phyloP scores from a whole-genome alignment of 148 eudicot species.

The Amaranthus cruentus region DNA sequence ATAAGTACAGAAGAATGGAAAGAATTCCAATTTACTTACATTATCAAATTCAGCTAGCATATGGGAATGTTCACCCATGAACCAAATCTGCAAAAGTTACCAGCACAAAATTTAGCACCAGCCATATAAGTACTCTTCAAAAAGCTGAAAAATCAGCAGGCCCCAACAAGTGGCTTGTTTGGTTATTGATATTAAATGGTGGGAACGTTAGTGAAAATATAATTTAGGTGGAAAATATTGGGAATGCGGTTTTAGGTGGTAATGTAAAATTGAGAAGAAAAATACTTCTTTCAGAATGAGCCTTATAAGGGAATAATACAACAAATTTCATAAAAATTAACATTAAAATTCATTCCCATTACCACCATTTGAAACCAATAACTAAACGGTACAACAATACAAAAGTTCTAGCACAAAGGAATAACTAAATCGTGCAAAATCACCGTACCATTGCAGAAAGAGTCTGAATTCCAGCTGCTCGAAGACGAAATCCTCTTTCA shows the following conservation, averaged over 20 bases:
- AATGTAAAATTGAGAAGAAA: too few relatives aligned
- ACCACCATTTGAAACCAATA: too few relatives aligned
- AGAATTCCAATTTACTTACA: conserved; percentile 46
- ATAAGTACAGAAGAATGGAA: not conserved
- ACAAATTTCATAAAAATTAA: too few relatives aligned
- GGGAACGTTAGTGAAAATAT: too few relatives aligned
- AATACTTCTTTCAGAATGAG: too few relatives aligned
- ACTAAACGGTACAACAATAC: too few relatives aligned
- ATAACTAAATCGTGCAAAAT: conserved; percentile 6
- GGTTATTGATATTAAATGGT: too few relatives aligned
- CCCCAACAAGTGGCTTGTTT: too few relatives aligned
- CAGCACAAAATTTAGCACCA: conserved; percentile 15
- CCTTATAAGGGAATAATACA: too few relatives aligned
- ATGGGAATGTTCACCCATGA: conserved; percentile 92
- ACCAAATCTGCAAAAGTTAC: conserved; percentile 65
- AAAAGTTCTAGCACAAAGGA: not conserved
- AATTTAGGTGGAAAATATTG: too few relatives aligned
- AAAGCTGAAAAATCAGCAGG: not conserved
- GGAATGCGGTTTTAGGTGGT: too few relatives aligned
- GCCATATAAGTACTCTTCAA: not conserved
- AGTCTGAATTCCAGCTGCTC: conserved; percentile 81
- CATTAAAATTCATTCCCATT: too few relatives aligned
- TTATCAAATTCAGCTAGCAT: conserved; percentile 80
- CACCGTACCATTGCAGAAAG: conserved; percentile 97
- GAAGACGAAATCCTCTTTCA: conserved; percentile 60